These are phyloP conservation scores for Taiozyma sp. DNA, from an alignment of 1,139 yeast species.

Conservation along the genomic window DNA sequence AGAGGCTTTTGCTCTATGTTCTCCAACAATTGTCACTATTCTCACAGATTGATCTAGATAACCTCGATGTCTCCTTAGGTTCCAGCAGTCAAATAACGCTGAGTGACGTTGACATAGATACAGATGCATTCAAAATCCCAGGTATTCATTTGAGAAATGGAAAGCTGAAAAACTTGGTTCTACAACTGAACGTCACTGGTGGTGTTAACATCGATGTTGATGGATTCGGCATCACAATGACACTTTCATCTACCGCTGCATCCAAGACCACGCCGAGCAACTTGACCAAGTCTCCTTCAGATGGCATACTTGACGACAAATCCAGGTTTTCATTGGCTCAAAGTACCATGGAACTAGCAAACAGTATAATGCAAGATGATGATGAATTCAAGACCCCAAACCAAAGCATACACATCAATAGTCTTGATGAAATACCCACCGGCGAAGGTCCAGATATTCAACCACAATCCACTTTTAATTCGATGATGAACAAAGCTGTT, in stretches of 20 bases:
- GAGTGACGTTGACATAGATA: slow-evolving; percentile 64
- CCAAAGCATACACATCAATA: slow-evolving; percentile 8
- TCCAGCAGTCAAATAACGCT: slow-evolving; percentile 50
- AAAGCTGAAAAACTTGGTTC: slow-evolving; percentile 46
- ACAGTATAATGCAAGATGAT: slow-evolving; percentile 43
- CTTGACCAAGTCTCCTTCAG: slow-evolving; percentile 3
- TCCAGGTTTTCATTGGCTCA: slow-evolving; percentile 48
- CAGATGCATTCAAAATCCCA: slow-evolving; percentile 68
- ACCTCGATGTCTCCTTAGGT: slow-evolving; percentile 74
- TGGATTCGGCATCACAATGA: slow-evolving; percentile 53
- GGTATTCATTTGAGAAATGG: slow-evolving; percentile 67
- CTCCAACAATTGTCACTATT: slow-evolving; percentile 80
- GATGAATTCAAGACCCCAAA: slow-evolving; percentile 8
- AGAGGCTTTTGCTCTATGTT: slow-evolving; percentile 72
- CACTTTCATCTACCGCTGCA: slow-evolving; percentile 30
- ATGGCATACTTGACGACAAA: slow-evolving; percentile 21
- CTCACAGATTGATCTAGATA: slow-evolving; percentile 76
- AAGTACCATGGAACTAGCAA: slow-evolving; percentile 62
- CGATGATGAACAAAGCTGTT: slow-evolving; percentile 58
- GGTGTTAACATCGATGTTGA: slow-evolving; percentile 62
- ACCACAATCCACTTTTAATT: slow-evolving; percentile 33
- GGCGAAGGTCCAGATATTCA: neutral
- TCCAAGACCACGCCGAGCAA: slow-evolving; percentile 6
- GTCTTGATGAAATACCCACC: neutral
- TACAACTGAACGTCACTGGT: slow-evolving; percentile 50